Conservation (phyloP, 1,139 yeast genomes). For the Suhomyces terraborum region DNA sequence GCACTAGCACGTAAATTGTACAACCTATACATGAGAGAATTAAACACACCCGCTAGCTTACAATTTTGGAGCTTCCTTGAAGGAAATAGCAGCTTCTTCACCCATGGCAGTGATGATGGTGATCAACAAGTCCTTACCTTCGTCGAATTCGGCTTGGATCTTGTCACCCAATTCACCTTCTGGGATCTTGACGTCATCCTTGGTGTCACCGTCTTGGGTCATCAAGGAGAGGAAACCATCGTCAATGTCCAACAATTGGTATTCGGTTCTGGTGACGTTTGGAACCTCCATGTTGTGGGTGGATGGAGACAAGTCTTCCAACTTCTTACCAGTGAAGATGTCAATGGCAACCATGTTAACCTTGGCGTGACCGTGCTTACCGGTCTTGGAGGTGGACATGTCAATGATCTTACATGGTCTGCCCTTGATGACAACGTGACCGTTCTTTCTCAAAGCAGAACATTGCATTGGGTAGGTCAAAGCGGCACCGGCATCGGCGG, state of each 20-base stretch:
- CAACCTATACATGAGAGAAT: slow-evolving; percentile 16
- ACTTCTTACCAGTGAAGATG: slow-evolving; percentile 98
- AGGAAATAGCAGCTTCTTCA: slow-evolving; percentile 98
- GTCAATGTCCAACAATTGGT: slow-evolving; percentile 95
- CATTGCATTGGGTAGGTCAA: slow-evolving; percentile 99
- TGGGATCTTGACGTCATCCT: slow-evolving; percentile 98
- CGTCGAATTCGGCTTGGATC: slow-evolving; percentile 90
- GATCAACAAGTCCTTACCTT: slow-evolving; percentile 95
- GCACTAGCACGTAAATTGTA: slow-evolving; percentile 11
- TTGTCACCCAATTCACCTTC: slow-evolving; percentile 96
- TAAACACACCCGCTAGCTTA: slow-evolving; percentile 13
- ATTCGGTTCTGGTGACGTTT: slow-evolving; percentile 93
- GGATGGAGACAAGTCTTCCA: slow-evolving; percentile 99
- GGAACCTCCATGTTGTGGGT: slow-evolving; percentile 99
- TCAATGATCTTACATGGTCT: slow-evolving; percentile 99
- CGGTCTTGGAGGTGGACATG: slow-evolving; percentile 99
- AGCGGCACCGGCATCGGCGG: slow-evolving; percentile 99
- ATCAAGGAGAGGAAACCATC: slow-evolving; percentile 97
- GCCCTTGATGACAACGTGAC: slow-evolving; percentile 97
- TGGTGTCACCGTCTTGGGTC: slow-evolving; percentile 97
- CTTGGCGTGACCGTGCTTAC: slow-evolving; percentile 99
- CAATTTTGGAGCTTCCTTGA: slow-evolving; percentile 93
- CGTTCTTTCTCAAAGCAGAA: slow-evolving; percentile 99
- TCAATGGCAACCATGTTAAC: slow-evolving; percentile 99
- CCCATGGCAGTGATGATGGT: slow-evolving; percentile 98